Evolutionary conservation across 306 rosid species (phyloP).

Genomic region (Trichosanthes truncata): DNA sequence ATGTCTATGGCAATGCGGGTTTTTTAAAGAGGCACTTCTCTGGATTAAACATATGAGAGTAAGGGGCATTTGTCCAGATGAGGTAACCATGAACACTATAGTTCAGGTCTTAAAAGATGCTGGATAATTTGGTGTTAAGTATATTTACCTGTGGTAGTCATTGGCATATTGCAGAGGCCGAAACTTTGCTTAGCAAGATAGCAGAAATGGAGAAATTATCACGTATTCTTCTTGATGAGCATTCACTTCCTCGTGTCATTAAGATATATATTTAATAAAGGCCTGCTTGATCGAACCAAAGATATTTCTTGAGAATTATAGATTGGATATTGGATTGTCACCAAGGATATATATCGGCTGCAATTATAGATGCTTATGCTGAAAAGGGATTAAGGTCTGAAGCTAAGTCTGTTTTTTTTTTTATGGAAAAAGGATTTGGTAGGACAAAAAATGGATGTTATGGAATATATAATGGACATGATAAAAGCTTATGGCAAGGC

Average conservation of each 20-base stretch:
- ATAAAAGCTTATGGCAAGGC: slow-evolving; percentile 80
- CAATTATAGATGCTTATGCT: slow-evolving; percentile 69
- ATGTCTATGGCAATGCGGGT: slow-evolving; percentile 79
- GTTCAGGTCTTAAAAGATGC: slow-evolving; percentile 75
- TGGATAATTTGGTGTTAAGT: slow-evolving; percentile 55
- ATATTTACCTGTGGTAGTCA: slow-evolving; percentile 71
- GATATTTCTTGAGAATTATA: slow-evolving; percentile 38
- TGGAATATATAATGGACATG: slow-evolving; percentile 79
- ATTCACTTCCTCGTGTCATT: slow-evolving; percentile 55
- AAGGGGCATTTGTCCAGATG: slow-evolving; percentile 68
- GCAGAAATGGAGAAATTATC: slow-evolving; percentile 59
- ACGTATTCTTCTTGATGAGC: slow-evolving; percentile 37
- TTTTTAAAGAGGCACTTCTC: slow-evolving; percentile 65
- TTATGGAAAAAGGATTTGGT: slow-evolving; percentile 32
- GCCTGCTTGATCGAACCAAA: slow-evolving; percentile 44
- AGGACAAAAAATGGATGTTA: slow-evolving; percentile 39
- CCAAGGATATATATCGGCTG: slow-evolving; percentile 46
- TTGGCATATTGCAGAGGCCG: slow-evolving; percentile 72
- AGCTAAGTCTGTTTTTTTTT: slow-evolving; percentile 64
- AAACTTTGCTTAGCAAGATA: slow-evolving; percentile 58
- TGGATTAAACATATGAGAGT: slow-evolving; percentile 80
- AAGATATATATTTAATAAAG: slow-evolving; percentile 63
- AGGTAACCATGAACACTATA: slow-evolving; percentile 80
- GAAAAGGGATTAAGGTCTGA: slow-evolving; percentile 76
- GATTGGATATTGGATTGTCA: slow-evolving; percentile 24